Base-by-base conservation (phyloP, 306 rosid species). In the Dryas alaskensis region DNA sequence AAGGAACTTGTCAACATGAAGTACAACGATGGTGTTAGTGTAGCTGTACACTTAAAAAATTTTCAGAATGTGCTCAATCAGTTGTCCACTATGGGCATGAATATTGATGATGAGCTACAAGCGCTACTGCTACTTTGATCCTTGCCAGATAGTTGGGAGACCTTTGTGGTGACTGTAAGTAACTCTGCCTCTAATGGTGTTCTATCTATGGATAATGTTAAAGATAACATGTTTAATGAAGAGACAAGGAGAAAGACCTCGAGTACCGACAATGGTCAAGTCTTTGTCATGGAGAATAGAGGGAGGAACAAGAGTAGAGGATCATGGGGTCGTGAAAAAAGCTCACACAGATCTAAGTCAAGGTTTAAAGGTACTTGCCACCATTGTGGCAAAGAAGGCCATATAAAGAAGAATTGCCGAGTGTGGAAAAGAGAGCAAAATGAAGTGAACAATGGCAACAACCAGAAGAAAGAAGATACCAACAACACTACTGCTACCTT, bases 201-300 rank as follows among this genome's bases (percentile, higher is more conserved):
- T 16, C 1, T 19, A 19, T 19, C 65, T 8, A 71, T 53, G 13
- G 75, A 71, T 53, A 3, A 0, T 3, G 46, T 60, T 10, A 42
- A 78, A 37, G 7, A 31, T 65, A 57, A 22, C 60, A 13, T 55
- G 48, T 42, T 72, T 22, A 63, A 53, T n/a, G 22, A 59, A 54
- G 52, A 43, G 27, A 61, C 22, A 12, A 19, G 54, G 46, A 67
- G 25, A 7, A 44, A 4, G 0, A 1, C 3, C 8, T 48, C 44
- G 8, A 40, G 1, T 2, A 2, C 16, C 2, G 0, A 19, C 0
- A 40, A 3, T 40, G 7, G 51, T 7, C 19, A 42, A 3, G 27
- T 63, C 14, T 47, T 31, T 4, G 39, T 39, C 1, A 22, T 0
- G 6, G 55, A 10, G 10, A 45, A 4, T 2, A 37, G 39, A 64